These are phyloP conservation scores for Breynia disticha DNA, from an alignment of 441 rosid genomes.

Conservation along the genomic window DNA sequence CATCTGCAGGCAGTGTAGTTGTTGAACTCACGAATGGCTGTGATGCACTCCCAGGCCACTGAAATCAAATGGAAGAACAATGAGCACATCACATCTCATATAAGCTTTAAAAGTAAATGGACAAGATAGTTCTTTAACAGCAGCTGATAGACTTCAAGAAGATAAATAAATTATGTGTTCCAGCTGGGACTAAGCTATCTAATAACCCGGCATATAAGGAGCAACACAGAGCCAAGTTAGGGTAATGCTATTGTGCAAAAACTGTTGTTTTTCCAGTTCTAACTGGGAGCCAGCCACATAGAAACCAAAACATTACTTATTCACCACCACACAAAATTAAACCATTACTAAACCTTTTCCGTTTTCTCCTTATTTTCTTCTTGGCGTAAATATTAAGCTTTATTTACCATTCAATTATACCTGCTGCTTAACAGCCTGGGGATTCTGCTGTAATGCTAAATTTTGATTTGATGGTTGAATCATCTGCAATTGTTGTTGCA, in stretches of 20 bases:
- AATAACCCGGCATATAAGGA: too few relatives aligned
- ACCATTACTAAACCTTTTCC: background rate
- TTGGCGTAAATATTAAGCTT: background rate
- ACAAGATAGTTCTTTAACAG: too few relatives aligned
- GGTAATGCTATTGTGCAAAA: too few relatives aligned
- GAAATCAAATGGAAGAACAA: conserved; percentile 11
- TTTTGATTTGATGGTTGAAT: conserved; percentile 76
- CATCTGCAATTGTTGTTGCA: conserved; percentile 87
- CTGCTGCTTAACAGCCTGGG: conserved; percentile 63
- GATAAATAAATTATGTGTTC: too few relatives aligned
- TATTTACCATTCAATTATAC: conserved; percentile 25
- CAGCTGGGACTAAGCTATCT: too few relatives aligned
- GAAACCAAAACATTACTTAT: too few relatives aligned
- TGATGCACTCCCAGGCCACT: conserved; percentile 55
- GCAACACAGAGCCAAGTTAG: too few relatives aligned
- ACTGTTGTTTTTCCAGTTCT: too few relatives aligned
- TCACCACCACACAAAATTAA: background rate
- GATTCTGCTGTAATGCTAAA: conserved; percentile 41
- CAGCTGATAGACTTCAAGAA: too few relatives aligned
- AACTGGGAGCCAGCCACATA: too few relatives aligned
- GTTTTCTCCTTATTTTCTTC: background rate
- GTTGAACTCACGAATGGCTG: conserved; percentile 37
- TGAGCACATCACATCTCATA: background rate
- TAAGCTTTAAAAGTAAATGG: background rate
- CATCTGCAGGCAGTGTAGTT: conserved; percentile 36